phyloP scores from a whole-genome alignment of 2,329 filamentous ascomycete species.

The Diplodia scrobiculata region DNA sequence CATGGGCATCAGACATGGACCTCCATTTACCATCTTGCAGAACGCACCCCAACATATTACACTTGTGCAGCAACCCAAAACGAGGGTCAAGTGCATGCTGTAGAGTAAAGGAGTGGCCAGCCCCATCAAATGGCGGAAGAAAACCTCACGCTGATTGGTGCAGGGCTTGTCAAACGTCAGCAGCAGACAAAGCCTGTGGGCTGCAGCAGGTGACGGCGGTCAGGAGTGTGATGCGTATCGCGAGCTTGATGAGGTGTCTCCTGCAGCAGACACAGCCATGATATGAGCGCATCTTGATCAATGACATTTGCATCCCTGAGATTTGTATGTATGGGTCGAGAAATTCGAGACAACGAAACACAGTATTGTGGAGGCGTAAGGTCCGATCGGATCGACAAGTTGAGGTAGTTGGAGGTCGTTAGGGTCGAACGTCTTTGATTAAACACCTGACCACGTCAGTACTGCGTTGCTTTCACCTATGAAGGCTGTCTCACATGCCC shows the following conservation, averaged over 20 bases:
- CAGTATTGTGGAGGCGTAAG: background rate
- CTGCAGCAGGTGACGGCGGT: background rate
- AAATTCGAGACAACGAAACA: background rate
- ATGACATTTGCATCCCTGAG: background rate
- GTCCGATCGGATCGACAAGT: background rate
- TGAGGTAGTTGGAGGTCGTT: background rate
- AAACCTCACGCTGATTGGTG: background rate
- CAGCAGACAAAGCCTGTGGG: background rate
- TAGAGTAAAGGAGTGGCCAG: too few relatives aligned
- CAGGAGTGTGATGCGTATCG: background rate
- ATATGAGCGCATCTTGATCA: background rate
- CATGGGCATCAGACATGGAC: too few relatives aligned
- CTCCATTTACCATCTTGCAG: too few relatives aligned
- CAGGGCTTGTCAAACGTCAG: background rate
- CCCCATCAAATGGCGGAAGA: too few relatives aligned
- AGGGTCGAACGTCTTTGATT: background rate
- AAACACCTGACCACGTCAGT: background rate
- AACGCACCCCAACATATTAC: too few relatives aligned
- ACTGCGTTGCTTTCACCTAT: background rate
- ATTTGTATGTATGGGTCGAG: background rate
- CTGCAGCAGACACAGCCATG: background rate
- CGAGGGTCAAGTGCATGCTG: too few relatives aligned
- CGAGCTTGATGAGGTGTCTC: background rate
- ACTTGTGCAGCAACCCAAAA: too few relatives aligned
- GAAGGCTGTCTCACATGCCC: background rate